These are phyloP conservation scores for Prunus yedoensis DNA, from an alignment of 331 rosid genomes.

Conservation along the genomic window DNA sequence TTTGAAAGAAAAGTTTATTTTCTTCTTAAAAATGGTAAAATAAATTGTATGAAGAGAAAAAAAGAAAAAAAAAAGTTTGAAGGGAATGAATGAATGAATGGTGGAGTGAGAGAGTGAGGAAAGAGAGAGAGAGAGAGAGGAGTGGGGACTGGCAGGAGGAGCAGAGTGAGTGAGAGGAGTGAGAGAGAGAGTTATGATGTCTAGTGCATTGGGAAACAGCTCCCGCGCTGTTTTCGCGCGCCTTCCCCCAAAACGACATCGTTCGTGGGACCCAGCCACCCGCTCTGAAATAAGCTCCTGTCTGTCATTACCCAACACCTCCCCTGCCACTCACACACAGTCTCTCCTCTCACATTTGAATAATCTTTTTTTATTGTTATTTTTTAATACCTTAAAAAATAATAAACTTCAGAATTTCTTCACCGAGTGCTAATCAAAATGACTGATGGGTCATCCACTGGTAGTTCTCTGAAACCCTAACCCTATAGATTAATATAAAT, in stretches of 20 bases:
- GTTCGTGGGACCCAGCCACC: conserved; percentile 19
- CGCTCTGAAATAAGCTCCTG: neutral
- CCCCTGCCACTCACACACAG: neutral
- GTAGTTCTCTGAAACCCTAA: neutral
- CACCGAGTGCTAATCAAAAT: neutral
- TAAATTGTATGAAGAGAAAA: neutral
- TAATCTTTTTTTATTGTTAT: neutral
- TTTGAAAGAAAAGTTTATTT: neutral
- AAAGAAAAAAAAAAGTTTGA: neutral
- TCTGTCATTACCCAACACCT: conserved; percentile 22
- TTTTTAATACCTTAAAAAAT: no score
- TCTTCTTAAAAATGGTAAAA: neutral
- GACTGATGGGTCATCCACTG: neutral
- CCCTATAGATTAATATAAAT: neutral
- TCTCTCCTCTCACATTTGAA: neutral
- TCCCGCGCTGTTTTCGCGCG: conserved; percentile 99
- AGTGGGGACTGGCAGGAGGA: neutral
- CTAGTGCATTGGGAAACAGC: conserved; percentile 85
- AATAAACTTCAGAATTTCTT: neutral
- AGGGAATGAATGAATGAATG: neutral
- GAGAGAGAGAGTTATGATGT: conserved; percentile 1
- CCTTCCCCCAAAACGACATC: conserved; percentile 42
- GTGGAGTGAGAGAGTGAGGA: neutral
- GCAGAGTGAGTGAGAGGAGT: neutral
- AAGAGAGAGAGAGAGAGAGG: neutral